Percentiles rank a stretch among this genome's conserved stretches.
Conservation (phyloP, 352 stramenopile genomes). For the Poterioochromonas sp. region DNA sequence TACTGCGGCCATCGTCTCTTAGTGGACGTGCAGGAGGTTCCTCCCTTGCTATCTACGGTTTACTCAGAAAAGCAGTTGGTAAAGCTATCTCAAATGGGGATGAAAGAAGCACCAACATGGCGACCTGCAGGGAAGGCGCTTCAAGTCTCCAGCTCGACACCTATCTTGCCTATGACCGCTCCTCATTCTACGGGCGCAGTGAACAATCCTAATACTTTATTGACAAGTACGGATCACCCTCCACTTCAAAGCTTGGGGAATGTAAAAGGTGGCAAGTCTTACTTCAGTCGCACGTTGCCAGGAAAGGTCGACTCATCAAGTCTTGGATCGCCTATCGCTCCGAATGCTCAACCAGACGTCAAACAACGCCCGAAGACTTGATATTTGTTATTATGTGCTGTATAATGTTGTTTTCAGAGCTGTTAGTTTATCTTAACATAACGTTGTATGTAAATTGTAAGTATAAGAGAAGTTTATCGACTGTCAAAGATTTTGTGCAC, state of each 20-base stretch:
- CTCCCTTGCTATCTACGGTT: conserved; percentile 10
- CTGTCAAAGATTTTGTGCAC: too few species aligned
- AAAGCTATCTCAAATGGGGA: conserved; percentile 13
- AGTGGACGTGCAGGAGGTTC: conserved; percentile 21
- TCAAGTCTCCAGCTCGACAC: conserved; percentile 8
- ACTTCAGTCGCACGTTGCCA: conserved; percentile 8
- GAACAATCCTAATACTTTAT: conserved; percentile 17
- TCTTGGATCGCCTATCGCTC: conserved; percentile 8
- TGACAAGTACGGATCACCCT: conserved; percentile 10
- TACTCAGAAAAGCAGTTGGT: conserved; percentile 13
- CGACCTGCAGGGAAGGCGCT: conserved; percentile 4
- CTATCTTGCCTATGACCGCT: conserved; percentile 10
- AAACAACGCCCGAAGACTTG: conserved; percentile 10
- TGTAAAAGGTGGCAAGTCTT: conserved; percentile 13
- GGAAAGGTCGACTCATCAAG: conserved; percentile 10
- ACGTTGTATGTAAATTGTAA: conserved; percentile 16
- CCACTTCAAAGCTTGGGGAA: conserved; percentile 10
- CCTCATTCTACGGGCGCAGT: conserved; percentile 7
- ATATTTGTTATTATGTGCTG: conserved; percentile 17
- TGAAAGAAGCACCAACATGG: conserved; percentile 11
- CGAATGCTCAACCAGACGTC: conserved; percentile 8
- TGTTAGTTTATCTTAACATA: conserved; percentile 18
- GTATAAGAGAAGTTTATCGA: too few species aligned
- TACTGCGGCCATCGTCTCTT: conserved; percentile 24
- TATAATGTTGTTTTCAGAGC: conserved; percentile 15